Base-by-base conservation (phyloP, 208 protist genomes). In the Acanthamoeba castellanii region DNA sequence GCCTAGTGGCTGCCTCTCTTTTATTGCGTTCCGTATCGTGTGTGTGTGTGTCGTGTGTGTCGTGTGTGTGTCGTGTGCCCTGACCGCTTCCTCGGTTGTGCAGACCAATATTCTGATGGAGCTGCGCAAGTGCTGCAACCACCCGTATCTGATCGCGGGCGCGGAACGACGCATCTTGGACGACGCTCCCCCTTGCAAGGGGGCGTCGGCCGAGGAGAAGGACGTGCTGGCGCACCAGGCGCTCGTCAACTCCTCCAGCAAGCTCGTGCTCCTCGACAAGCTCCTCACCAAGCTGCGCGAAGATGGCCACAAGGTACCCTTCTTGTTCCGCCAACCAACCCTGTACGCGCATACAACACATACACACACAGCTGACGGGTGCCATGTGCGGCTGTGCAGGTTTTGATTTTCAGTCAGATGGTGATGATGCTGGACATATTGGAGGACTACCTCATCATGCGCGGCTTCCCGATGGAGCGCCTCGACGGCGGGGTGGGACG, bases 181-280 rank as follows among this genome's bases (percentile, higher is more conserved):
- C 94, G 95, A 45, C 16, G 14, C 50, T 32, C 20, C 22, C 70
- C 57, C 47, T 7, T 2, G 25, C 95, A 34, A 78, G 7, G 70
- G 27, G 37, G 9, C 14, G 16, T 78, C 70, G 59, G 59, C 59
- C 59, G 59, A 66, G 59, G 59, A 66, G 25, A 66, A 66, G 59
- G 59, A 66, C 25, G 59, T 66, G 59, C 7, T 66, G 22, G 82
- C 14, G 14, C 95, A 59, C 22, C 47, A 95, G 37, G 82, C 45
- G 22, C 59, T 98, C 18, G 95, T 98, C 55, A 78, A 96, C 61
- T 87, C 82, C 9, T 94, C 90, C 32, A 96, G 95, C 6, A 99
- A 99, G 95, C 98, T 99, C 96, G 95, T 98, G n/a, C 97, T 99
- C 45, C 96, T 99, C 22, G 98, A 99, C 97, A 98, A 98, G 72